Percentiles rank a stretch among this genome's conserved stretches.
phyloP scores from a whole-genome alignment of 345 rosid genomes.

The Laguncularia racemosa region DNA sequence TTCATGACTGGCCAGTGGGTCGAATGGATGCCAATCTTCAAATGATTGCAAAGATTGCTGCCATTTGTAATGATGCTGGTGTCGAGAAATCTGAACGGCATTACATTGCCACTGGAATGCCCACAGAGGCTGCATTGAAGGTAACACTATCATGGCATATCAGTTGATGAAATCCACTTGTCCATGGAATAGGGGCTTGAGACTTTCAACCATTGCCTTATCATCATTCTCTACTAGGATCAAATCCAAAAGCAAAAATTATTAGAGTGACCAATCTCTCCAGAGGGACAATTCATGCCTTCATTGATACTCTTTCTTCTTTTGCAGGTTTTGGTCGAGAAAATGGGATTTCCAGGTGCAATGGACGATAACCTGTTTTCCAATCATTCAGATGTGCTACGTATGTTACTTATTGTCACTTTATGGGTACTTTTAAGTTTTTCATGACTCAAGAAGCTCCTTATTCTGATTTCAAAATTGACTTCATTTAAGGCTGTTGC shows the following conservation, averaged over 20 bases:
- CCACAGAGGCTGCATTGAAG: constrained; percentile 99
- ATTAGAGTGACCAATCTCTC: no score
- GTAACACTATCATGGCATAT: constrained; percentile 20
- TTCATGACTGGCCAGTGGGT: constrained; percentile 62
- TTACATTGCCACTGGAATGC: constrained; percentile 63
- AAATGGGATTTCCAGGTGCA: constrained; percentile 82
- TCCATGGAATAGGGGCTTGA: no score
- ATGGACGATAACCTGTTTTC: constrained; percentile 27
- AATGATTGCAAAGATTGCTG: constrained; percentile 81
- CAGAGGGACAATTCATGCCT: no score
- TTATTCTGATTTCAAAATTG: not conserved
- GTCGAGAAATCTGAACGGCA: constrained; percentile 65
- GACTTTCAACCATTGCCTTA: no score
- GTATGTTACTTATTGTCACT: constrained; percentile 28
- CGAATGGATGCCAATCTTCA: constrained; percentile 82
- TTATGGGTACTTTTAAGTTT: constrained; percentile 1
- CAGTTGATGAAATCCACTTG: no score
- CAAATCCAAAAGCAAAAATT: no score
- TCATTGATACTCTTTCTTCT: not conserved
- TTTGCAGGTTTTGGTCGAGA: constrained; percentile 86
- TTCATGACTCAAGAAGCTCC: not conserved
- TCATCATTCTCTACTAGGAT: no score
- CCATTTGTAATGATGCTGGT: constrained; percentile 81
- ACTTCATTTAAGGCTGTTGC: constrained; percentile 48
- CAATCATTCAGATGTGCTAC: constrained; percentile 28